These are phyloP conservation scores for Candida orba DNA, from an alignment of 805 yeast genomes.

Conservation along the genomic window DNA sequence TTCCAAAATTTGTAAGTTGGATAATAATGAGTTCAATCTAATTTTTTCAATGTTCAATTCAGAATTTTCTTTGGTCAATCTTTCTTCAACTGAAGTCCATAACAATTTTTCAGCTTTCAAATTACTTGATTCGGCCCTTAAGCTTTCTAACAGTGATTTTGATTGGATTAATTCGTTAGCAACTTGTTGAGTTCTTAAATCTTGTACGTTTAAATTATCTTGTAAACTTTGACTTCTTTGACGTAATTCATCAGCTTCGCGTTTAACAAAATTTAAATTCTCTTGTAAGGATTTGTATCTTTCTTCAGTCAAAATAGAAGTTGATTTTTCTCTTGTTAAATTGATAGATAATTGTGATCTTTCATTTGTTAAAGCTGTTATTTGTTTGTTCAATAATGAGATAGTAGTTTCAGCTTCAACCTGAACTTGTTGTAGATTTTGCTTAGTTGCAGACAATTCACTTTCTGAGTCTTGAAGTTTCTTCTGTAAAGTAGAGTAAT, in stretches of 20 bases:
- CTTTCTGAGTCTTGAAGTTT: constrained; percentile 12
- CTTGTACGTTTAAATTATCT: constrained; percentile 39
- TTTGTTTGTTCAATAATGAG: constrained; percentile 41
- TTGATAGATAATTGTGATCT: constrained; percentile 42
- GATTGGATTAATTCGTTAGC: constrained; percentile 50
- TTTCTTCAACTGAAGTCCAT: constrained; percentile 40
- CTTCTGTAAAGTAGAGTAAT: constrained; percentile 8
- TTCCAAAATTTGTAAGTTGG: constrained; percentile 53
- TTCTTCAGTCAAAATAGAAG: constrained; percentile 46
- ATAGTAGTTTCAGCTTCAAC: constrained; percentile 38
- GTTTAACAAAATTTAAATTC: constrained; percentile 31
- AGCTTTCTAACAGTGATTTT: constrained; percentile 37
- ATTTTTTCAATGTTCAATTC: constrained; percentile 51
- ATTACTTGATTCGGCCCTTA: constrained; percentile 39
- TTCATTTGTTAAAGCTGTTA: constrained; percentile 31
- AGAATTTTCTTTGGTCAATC: constrained; percentile 45
- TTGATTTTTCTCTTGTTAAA: constrained; percentile 47
- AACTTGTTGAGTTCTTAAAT: constrained; percentile 37
- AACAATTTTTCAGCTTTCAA: constrained; percentile 48
- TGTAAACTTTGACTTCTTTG: constrained; percentile 34
- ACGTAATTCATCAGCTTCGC: constrained; percentile 41
- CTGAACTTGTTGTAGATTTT: constrained; percentile 22
- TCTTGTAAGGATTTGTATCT: constrained; percentile 37
- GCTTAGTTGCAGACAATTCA: constrained; percentile 10
- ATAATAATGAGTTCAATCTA: constrained; percentile 47